Evolutionary conservation across 345 rosid genomes (phyloP).

Genomic region (Trapa bicornis): DNA sequence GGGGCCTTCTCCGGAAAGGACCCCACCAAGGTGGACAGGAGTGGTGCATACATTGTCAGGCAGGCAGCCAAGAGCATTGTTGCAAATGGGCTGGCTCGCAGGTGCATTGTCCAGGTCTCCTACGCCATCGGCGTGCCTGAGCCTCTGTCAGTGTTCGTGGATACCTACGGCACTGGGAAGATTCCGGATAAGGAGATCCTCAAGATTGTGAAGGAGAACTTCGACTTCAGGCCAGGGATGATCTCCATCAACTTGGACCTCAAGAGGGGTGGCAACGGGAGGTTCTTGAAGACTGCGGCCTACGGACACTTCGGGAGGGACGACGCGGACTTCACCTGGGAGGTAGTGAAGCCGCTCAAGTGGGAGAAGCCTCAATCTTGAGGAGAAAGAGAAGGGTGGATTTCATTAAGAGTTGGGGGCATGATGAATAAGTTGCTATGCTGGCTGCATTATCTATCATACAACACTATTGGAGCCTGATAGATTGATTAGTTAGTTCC

Average conservation of each 20-base stretch:
- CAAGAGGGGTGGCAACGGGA: conserved; percentile 62
- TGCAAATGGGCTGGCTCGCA: conserved; percentile 51
- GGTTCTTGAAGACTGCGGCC: conserved; percentile 78
- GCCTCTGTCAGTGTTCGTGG: conserved; percentile 60
- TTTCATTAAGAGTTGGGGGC: background rate
- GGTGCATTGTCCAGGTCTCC: conserved; percentile 62
- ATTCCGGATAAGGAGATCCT: conserved; percentile 78
- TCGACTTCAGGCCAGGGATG: conserved; percentile 88
- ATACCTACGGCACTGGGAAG: conserved; percentile 56
- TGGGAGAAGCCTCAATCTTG: conserved; percentile 50
- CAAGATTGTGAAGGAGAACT: conserved; percentile 66
- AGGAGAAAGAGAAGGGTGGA: background rate
- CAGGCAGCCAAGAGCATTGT: conserved; percentile 84
- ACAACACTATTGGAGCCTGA: background rate
- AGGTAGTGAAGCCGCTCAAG: conserved; percentile 65
- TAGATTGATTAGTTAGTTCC: background rate
- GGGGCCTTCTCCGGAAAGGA: conserved; percentile 79
- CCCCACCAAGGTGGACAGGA: conserved; percentile 68
- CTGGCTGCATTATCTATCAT: background rate
- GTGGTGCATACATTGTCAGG: conserved; percentile 73
- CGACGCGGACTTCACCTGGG: conserved; percentile 74
- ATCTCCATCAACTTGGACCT: conserved; percentile 66
- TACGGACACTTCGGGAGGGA: conserved; percentile 80
- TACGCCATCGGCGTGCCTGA: conserved; percentile 68
- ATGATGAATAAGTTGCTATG: conserved; percentile 2